A percentile compares a stretch with the other conserved stretches of the same genome.
These are phyloP conservation scores for Colletotrichum sp. DNA, from an alignment of 2,329 filamentous ascomycete species.

Conservation along the genomic window DNA sequence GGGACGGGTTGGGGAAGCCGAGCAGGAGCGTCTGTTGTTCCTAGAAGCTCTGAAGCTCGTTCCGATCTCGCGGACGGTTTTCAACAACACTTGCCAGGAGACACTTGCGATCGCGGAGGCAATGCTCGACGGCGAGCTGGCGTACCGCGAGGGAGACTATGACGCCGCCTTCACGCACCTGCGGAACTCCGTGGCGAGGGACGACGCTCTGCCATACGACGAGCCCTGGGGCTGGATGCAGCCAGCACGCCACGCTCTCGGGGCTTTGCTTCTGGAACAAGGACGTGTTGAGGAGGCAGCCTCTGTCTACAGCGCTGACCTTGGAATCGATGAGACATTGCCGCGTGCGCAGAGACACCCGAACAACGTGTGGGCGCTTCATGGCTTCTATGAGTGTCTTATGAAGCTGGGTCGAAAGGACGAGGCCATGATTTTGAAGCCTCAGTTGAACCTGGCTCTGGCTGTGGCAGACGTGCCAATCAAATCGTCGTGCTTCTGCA, in stretches of 20 bases:
- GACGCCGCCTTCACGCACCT: slow-evolving; percentile 65
- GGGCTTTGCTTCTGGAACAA: slow-evolving; percentile 72
- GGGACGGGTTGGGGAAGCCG: slow-evolving; percentile 59
- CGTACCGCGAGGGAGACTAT: slow-evolving; percentile 68
- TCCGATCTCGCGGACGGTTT: slow-evolving; percentile 65
- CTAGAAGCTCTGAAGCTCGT: slow-evolving; percentile 55
- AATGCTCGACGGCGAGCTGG: slow-evolving; percentile 77
- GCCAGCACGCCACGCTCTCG: slow-evolving; percentile 73
- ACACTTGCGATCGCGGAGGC: slow-evolving; percentile 67
- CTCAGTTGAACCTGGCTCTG: slow-evolving; percentile 56
- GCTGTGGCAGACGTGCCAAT: slow-evolving; percentile 66
- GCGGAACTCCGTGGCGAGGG: slow-evolving; percentile 59
- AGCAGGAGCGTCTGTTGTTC: slow-evolving; percentile 57
- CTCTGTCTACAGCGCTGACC: slow-evolving; percentile 63
- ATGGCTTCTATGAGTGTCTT: slow-evolving; percentile 76
- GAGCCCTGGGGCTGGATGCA: slow-evolving; percentile 87
- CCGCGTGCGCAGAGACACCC: slow-evolving; percentile 71
- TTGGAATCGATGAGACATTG: slow-evolving; percentile 64
- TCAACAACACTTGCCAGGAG: slow-evolving; percentile 69
- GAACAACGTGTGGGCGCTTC: slow-evolving; percentile 78
- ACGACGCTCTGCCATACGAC: slow-evolving; percentile 71
- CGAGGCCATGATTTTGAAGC: slow-evolving; percentile 40
- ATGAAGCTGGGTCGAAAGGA: slow-evolving; percentile 52
- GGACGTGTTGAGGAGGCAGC: slow-evolving; percentile 61
- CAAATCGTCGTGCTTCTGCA: slow-evolving; percentile 61